Percentiles rank a stretch among this genome's conserved stretches.
Conservation (phyloP, 2,329 filamentous ascomycete genomes). For the Hirsutella rhossiliensis region DNA sequence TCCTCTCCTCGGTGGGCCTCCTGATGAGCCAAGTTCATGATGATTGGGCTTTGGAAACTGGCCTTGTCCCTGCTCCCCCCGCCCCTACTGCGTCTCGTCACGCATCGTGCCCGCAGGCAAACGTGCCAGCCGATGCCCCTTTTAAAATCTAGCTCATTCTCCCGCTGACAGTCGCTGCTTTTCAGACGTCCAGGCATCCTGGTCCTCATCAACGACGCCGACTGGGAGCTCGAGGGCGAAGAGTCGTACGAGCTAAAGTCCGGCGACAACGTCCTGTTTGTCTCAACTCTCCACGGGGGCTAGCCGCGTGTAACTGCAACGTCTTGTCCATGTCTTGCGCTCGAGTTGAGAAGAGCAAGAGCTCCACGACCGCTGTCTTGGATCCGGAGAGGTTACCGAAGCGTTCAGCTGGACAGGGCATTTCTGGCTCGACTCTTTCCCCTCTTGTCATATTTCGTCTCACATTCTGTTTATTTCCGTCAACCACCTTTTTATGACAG, state of each 20-base stretch:
- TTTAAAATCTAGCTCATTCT: background rate
- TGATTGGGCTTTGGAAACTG: slow-evolving; percentile 10
- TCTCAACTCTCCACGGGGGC: slow-evolving; percentile 91
- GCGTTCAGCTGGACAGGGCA: background rate
- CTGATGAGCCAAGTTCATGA: background rate
- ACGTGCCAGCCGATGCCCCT: no score
- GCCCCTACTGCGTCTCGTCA: slow-evolving; percentile 9
- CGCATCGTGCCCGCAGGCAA: slow-evolving; percentile 5
- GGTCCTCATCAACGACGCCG: slow-evolving; percentile 92
- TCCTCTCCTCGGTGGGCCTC: background rate
- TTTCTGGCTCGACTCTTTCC: no score
- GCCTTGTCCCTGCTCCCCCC: background rate
- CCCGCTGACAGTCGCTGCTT: background rate
- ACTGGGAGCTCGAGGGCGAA: slow-evolving; percentile 97
- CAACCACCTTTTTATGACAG: background rate
- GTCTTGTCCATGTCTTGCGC: background rate
- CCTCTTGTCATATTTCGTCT: slow-evolving; percentile 1
- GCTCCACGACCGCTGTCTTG: background rate
- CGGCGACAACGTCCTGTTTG: slow-evolving; percentile 85
- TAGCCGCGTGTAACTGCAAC: slow-evolving; percentile 25
- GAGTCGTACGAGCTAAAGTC: slow-evolving; percentile 74
- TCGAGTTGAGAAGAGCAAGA: background rate
- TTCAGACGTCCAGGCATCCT: slow-evolving; percentile 83
- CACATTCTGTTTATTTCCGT: background rate
- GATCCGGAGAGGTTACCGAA: background rate